Evolutionary conservation across 2,329 filamentous ascomycete genomes (phyloP).

Genomic region (Aspergillus niger): DNA sequence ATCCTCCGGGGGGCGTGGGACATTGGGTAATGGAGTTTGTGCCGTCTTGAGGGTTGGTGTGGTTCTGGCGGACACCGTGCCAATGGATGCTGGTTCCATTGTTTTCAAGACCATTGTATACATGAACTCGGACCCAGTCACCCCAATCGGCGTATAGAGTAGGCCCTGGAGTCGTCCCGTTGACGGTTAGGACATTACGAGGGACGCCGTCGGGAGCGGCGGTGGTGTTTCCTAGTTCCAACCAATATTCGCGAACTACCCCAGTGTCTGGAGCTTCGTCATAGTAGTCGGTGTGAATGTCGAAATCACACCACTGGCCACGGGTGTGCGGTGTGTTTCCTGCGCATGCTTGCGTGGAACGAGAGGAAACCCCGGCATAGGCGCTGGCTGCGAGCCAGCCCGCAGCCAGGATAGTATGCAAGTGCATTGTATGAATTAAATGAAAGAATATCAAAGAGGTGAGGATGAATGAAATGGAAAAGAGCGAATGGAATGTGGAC

Average conservation of each 20-base stretch:
- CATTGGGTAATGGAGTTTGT: slow-evolving; percentile 41
- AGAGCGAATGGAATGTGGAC: too few relatives aligned
- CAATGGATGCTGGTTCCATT: slow-evolving; percentile 36
- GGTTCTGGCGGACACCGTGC: slow-evolving; percentile 37
- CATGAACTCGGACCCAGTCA: slow-evolving; percentile 56
- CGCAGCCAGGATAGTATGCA: not conserved
- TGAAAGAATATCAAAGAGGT: not conserved
- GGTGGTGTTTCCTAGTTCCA: slow-evolving; percentile 17
- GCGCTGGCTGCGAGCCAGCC: not conserved
- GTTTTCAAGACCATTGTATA: slow-evolving; percentile 52
- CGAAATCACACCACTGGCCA: slow-evolving; percentile 14
- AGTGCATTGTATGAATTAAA: not conserved
- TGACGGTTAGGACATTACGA: slow-evolving; percentile 56
- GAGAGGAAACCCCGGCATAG: not conserved
- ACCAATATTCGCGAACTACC: slow-evolving; percentile 20
- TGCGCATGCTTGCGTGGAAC: not conserved
- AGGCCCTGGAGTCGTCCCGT: slow-evolving; percentile 68
- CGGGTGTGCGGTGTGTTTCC: not conserved
- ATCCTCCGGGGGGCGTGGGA: slow-evolving; percentile 36
- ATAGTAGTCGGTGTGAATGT: slow-evolving; percentile 39
- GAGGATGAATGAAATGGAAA: too few relatives aligned
- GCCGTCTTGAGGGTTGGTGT: slow-evolving; percentile 35
- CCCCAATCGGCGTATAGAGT: slow-evolving; percentile 66
- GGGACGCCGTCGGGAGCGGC: slow-evolving; percentile 29
- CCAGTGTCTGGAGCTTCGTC: slow-evolving; percentile 20